Percentiles rank a stretch among this genome's conserved stretches.
phyloP scores from a whole-genome alignment of 208 protist species.

The Kentomonas sorsogonicus region DNA sequence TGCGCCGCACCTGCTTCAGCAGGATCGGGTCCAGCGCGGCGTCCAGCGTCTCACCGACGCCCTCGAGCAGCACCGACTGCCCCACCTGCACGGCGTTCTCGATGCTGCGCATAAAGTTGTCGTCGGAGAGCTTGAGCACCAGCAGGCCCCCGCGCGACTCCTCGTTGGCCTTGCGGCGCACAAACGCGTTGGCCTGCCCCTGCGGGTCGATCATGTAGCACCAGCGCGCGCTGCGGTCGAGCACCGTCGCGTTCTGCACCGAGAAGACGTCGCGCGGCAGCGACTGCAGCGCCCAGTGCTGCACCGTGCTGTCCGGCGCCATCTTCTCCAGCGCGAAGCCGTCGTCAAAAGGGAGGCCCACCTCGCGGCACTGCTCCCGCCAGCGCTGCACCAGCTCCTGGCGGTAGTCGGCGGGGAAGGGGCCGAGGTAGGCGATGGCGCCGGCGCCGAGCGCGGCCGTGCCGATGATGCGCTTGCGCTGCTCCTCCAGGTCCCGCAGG shows the following conservation, averaged over 20 bases:
- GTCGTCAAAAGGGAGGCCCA: slow-evolving; percentile 57
- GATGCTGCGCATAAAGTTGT: slow-evolving; percentile 89
- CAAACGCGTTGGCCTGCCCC: slow-evolving; percentile 92
- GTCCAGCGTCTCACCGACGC: slow-evolving; percentile 93
- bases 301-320: slow-evolving; percentile 80
- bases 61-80: slow-evolving; percentile 93
- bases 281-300: slow-evolving; percentile 91
- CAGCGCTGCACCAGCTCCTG: slow-evolving; percentile 56
- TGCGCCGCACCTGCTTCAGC: slow-evolving; percentile 89
- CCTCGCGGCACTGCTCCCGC: slow-evolving; percentile 44
- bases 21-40: slow-evolving; percentile 93
- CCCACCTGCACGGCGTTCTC: slow-evolving; percentile 93
- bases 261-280: slow-evolving; percentile 92
- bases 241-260: slow-evolving; percentile 88
- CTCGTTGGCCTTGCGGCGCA: slow-evolving; percentile 78
- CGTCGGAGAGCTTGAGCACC: slow-evolving; percentile 88
- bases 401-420: slow-evolving; percentile 83
- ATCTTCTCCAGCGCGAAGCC: slow-evolving; percentile 83
- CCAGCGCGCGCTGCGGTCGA: slow-evolving; percentile 79
- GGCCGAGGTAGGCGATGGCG: slow-evolving; percentile 86
- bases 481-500: slow-evolving; percentile 53
- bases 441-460: slow-evolving; percentile 81
- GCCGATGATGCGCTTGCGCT: slow-evolving; percentile 60
- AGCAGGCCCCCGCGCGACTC: slow-evolving; percentile 64
- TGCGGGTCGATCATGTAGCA: slow-evolving; percentile 94